Evolutionary conservation across 805 yeast genomes (phyloP).

Genomic region (Candida patagonica): DNA sequence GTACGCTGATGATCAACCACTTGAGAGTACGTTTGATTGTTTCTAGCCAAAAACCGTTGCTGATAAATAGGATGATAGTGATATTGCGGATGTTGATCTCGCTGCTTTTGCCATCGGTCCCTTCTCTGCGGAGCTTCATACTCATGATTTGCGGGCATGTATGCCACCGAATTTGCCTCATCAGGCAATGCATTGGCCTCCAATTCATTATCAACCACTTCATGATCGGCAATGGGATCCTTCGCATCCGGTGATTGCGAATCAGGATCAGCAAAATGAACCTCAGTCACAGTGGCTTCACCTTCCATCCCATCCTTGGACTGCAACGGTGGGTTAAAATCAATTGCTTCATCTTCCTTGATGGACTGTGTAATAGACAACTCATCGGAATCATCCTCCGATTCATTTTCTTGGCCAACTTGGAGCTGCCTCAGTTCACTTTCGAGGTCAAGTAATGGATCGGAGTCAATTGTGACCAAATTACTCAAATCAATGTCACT

Average conservation of each 20-base stretch:
- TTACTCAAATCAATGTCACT: conserved; percentile 4
- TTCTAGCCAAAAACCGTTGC: conserved; percentile 9
- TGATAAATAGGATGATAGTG: conserved; percentile 16
- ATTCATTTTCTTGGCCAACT: background rate
- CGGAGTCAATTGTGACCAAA: conserved; percentile 1
- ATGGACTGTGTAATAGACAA: background rate
- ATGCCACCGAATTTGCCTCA: background rate
- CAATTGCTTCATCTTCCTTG: background rate
- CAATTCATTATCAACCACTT: background rate
- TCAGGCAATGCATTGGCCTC: background rate
- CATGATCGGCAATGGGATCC: background rate
- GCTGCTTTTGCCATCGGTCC: background rate
- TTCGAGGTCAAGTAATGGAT: conserved; percentile 7
- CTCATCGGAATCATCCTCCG: background rate
- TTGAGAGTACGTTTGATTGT: conserved; percentile 5
- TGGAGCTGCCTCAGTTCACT: conserved; percentile 8
- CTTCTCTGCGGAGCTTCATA: background rate
- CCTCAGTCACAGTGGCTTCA: background rate
- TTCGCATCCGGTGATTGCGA: background rate
- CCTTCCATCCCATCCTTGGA: background rate
- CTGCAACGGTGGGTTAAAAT: background rate
- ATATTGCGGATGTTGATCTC: conserved; percentile 6
- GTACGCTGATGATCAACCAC: conserved; percentile 9
- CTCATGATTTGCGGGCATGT: conserved; percentile 1
- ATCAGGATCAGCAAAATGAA: background rate